Percentiles rank a stretch among this genome's conserved stretches.
Conservation (phyloP, 2,329 filamentous ascomycete species). For the Aspergillus aculeatinus region DNA sequence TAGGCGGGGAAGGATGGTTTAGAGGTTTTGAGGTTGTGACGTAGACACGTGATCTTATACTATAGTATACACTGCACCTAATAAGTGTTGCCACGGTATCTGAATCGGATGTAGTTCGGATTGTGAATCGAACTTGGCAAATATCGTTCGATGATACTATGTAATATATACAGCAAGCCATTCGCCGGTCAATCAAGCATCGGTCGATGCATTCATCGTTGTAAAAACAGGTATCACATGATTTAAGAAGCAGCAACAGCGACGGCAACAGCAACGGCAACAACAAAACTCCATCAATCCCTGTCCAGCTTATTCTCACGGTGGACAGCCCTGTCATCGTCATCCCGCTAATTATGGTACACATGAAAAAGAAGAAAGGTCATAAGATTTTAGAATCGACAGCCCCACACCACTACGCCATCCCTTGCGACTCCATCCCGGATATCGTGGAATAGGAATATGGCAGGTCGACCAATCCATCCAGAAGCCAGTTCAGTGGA, state of each 20-base stretch:
- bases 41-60: too few species aligned
- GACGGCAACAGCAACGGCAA: neutral
- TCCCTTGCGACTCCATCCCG: conserved; percentile 45
- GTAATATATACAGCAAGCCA: too few species aligned
- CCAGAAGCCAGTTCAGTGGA: conserved; percentile 89
- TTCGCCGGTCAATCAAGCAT: too few species aligned
- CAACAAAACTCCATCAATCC: neutral
- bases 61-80: too few species aligned
- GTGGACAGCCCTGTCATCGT: neutral
- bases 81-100: too few species aligned
- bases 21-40: too few species aligned
- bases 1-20: too few species aligned
- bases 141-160: too few species aligned
- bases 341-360: conserved; percentile 4
- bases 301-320: neutral
- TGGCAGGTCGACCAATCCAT: conserved; percentile 78
- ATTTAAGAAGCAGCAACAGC: neutral
- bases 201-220: neutral
- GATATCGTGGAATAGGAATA: conserved; percentile 62
- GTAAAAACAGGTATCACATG: neutral
- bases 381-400: conserved; percentile 1
- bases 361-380: conserved; percentile 5
- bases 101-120: too few species aligned
- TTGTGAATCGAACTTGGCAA: too few species aligned
- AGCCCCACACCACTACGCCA: conserved; percentile 18